phyloP scores from a whole-genome alignment of 2,329 filamentous ascomycete genomes.

The Fusarium sp. region DNA sequence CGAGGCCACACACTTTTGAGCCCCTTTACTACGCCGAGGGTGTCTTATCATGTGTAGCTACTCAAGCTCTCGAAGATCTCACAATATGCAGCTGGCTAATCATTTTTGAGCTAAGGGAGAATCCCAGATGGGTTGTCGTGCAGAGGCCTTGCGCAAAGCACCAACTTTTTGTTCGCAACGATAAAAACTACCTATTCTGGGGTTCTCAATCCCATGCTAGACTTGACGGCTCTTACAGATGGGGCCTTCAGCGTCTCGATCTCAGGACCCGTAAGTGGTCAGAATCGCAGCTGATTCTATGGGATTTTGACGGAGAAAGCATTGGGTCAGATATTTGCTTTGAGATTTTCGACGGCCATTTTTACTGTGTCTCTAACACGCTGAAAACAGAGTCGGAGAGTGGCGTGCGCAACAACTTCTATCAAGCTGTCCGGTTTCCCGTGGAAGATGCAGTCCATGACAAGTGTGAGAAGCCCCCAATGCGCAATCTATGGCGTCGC shows the following conservation, averaged over 20 bases:
- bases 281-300: conserved; percentile 64
- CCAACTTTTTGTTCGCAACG: conserved; percentile 79
- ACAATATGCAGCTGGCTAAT: conserved; percentile 67
- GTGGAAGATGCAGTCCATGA: conserved; percentile 61
- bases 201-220: conserved; percentile 73
- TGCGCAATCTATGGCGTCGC: conserved; percentile 71
- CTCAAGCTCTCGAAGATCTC: conserved; percentile 54
- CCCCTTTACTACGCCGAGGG: conserved; percentile 71
- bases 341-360: conserved; percentile 74
- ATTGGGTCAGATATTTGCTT: conserved; percentile 80
- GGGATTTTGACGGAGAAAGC: conserved; percentile 74
- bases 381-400: conserved; percentile 74
- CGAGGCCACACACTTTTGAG: conserved; percentile 63
- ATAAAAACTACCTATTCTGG: conserved; percentile 72
- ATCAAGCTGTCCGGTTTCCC: conserved; percentile 76
- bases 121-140: conserved; percentile 60
- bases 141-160: conserved; percentile 61
- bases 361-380: conserved; percentile 80
- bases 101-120: conserved; percentile 58
- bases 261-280: conserved; percentile 60
- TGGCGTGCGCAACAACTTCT: conserved; percentile 78
- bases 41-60: conserved; percentile 71
- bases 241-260: conserved; percentile 72
- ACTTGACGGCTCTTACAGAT: conserved; percentile 71
- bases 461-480: conserved; percentile 57